phyloP scores from a whole-genome alignment of 2,329 filamentous ascomycete genomes.

The Fusarium armeniacum region DNA sequence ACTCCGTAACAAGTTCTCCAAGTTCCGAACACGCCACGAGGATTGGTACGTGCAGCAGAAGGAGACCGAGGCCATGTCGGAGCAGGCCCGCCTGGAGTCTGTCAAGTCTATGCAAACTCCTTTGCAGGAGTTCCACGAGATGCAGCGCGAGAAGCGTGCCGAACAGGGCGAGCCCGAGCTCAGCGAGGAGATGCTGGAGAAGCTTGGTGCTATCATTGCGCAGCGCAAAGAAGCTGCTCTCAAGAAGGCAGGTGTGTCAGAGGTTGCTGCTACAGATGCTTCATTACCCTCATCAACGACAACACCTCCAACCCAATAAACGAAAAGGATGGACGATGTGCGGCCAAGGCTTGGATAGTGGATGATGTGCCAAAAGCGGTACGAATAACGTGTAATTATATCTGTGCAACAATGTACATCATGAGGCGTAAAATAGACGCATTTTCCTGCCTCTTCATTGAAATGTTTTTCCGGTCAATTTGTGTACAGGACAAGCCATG shows the following conservation, averaged over 20 bases:
- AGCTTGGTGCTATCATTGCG: constrained; percentile 73
- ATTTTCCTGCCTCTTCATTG: constrained; percentile 40
- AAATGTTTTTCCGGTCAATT: background rate
- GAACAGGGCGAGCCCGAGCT: constrained; percentile 69
- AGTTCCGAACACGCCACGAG: constrained; percentile 85
- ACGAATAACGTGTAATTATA: constrained; percentile 52
- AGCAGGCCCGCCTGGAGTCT: constrained; percentile 55
- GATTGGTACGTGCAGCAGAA: constrained; percentile 77
- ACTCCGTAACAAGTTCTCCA: constrained; percentile 84
- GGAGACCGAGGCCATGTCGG: constrained; percentile 68
- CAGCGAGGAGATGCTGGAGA: constrained; percentile 70
- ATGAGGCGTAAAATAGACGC: constrained; percentile 51
- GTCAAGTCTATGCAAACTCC: constrained; percentile 65
- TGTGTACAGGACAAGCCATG: background rate
- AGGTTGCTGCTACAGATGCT: constrained; percentile 46
- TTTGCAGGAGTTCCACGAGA: constrained; percentile 70
- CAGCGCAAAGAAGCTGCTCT: constrained; percentile 63
- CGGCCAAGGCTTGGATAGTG: constrained; percentile 24
- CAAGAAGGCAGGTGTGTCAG: constrained; percentile 56
- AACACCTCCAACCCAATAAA: constrained; percentile 42
- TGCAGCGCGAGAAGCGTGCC: constrained; percentile 65
- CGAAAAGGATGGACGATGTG: constrained; percentile 5
- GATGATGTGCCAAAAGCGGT: constrained; percentile 39
- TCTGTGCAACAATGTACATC: constrained; percentile 53
- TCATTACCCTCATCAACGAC: constrained; percentile 40